Evolutionary conservation across 2,329 filamentous ascomycete species (phyloP), one percentile per base, ranked within the genome.

Genomic region (Arthrobotrys iridis): DNA sequence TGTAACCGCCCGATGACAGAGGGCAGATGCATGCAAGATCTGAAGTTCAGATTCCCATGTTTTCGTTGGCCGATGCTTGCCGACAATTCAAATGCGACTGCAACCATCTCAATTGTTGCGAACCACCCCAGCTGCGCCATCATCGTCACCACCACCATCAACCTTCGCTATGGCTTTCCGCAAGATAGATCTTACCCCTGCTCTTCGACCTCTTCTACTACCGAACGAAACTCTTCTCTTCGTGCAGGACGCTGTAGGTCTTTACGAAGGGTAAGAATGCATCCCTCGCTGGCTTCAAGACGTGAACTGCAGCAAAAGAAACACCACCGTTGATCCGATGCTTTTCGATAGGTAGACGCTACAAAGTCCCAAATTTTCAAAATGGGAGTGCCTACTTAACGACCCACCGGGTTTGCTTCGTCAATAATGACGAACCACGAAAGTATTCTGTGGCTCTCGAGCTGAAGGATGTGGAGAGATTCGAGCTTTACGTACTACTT

Each of bases 311-410:
- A 11, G 48, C 74, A 60, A 55, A 35, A 63, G 28, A 30, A 45
- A 60, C n/a, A 11, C 13, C 20, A 50, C 24, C 37, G 22, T 77
- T 70, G 52, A 77, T 59, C 60, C 37, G 77, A 77, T 77, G 67
- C 78, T 76, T 59, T 77, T 52, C 62, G 77, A 73, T 46, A 60
- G 72, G 37, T 79, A 97, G 93, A 79, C 98, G 97, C 84, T 95
- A 90, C 85, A 99, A 99, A 84, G 90, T 99, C 64, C 91, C 92
- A 35, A 89, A 93, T 80, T 93, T 96, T 78, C 95, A 99, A 82
- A 93, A 97, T 84, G 95, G 95, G 59, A 93, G 97, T 84, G 93
- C 95, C 65, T 99, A 99, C 82, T 83, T 99, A 83, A 99, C 95
- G 15, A 97, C 95, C 6, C 94, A 98, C 83, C 91, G 95, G 62